Evolutionary conservation across 768 basidiomycete species (phyloP), one percentile per base, ranked within the genome.

Genomic region (Coprinellus aureogranulatus): DNA sequence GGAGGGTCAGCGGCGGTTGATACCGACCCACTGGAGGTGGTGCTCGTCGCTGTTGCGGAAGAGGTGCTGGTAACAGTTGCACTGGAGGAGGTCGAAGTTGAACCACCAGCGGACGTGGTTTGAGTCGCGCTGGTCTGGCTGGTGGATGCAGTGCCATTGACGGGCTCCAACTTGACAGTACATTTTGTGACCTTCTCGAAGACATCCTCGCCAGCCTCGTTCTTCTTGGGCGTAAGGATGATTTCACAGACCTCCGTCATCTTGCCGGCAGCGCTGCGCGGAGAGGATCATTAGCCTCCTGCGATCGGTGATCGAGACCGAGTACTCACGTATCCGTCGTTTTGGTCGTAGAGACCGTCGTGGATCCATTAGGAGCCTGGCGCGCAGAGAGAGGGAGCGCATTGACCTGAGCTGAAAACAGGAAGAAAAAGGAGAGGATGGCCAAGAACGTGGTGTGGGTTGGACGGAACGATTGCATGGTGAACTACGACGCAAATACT

Each of bases 211-310:
- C 85, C 86, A 61, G 78, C 71, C 3, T 68, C 65, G 61, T 77
- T 81, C 51, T 74, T 79, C 44, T 81, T 75, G 5, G 83, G 85
- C 3, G 80, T 85, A 47, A 87, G 74, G 10, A 81, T 80, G 48
- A 84, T 71, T 10, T 78, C 73, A 66, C 87, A 89, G n/a, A 78
- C 84, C 72, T 84, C 75, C 41, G 75, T 81, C 68, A 84, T 71
- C 27, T 70, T 67, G 18, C 86, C 86, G 55, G 76, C 72, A 45
- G 76, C 56, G 53, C 85, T 86, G 59, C 14, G 34, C 6, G 34
- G 14, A 34, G 34, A 34, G 51, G 62, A 54, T 62, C 50, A 59
- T 47, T 59, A 63, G 31, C 12, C 54, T 60, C 47, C 44, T 54
- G 40, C 20, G 14, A 30, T 5, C 26, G 51, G n/a, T 27, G 40